phyloP scores from a whole-genome alignment of 495 filamentous ascomycete species.

The Penicillium malachiteum region DNA sequence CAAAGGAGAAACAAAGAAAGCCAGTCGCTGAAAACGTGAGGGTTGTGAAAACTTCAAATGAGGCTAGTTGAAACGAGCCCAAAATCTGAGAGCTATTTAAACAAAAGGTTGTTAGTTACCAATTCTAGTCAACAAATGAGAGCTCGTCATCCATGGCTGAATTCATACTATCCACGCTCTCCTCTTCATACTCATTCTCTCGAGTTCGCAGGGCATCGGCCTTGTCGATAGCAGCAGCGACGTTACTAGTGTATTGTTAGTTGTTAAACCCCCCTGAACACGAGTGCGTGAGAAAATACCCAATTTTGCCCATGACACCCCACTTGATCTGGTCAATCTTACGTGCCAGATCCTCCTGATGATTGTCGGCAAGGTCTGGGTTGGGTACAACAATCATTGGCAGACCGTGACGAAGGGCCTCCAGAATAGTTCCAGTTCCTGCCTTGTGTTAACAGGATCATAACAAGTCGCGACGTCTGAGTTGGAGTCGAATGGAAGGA shows the following conservation, averaged over 20 bases:
- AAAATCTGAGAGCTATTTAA: neutral
- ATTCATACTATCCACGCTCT: neutral
- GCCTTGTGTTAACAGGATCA: neutral
- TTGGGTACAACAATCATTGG: conserved; percentile 88
- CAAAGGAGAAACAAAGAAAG: too few species aligned
- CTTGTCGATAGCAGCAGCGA: neutral
- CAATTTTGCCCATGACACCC: conserved; percentile 62
- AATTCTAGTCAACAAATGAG: neutral
- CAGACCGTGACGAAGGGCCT: conserved; percentile 64
- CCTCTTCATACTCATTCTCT: neutral
- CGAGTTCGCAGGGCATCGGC: neutral
- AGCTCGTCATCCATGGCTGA: neutral
- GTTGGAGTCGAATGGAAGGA: too few species aligned
- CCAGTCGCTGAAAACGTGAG: too few species aligned
- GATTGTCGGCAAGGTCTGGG: conserved; percentile 76
- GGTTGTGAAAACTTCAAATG: too few species aligned
- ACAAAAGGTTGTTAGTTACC: neutral
- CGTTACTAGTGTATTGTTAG: neutral
- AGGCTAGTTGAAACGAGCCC: too few species aligned
- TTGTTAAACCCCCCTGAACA: neutral
- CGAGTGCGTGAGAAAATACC: conserved; percentile 44
- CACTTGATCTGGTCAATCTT: conserved; percentile 68
- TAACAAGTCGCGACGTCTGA: too few species aligned
- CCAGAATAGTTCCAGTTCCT: conserved; percentile 91
- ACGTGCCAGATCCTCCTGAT: conserved; percentile 82